phyloP scores from a whole-genome alignment of 768 basidiomycete species.

The Tricholoma bakamatsutake region DNA sequence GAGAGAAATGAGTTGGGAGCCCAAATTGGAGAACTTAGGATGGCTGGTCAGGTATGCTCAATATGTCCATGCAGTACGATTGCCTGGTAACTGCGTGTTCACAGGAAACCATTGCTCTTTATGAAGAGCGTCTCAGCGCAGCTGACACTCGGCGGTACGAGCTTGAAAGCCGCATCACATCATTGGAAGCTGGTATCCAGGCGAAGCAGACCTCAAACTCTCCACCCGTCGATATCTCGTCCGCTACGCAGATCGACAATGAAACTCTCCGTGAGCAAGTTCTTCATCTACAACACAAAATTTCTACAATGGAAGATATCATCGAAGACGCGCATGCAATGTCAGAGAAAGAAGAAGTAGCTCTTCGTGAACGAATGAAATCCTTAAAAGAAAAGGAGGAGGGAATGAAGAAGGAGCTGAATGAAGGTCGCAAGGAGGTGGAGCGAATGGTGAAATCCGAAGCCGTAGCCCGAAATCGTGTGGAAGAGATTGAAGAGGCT shows the following conservation, averaged over 20 bases:
- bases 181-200: constrained; percentile 42
- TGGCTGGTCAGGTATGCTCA: constrained; percentile 74
- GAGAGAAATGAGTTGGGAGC: constrained; percentile 63
- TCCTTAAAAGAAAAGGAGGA: constrained; percentile 73
- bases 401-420: constrained; percentile 63
- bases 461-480: constrained; percentile 49
- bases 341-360: constrained; percentile 69
- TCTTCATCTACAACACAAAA: constrained; percentile 77
- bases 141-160: constrained; percentile 73
- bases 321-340: constrained; percentile 71
- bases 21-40: constrained; percentile 80
- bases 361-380: constrained; percentile 55
- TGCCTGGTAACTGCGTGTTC: neutral
- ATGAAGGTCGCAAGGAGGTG: constrained; percentile 56
- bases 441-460: constrained; percentile 62
- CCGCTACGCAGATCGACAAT: constrained; percentile 91
- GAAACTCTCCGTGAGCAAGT: constrained; percentile 87
- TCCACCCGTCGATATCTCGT: constrained; percentile 31
- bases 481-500: constrained; percentile 88
- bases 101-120: constrained; percentile 91
- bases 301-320: constrained; percentile 72
- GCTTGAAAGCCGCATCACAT: constrained; percentile 57
- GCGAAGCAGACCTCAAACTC: constrained; percentile 21
- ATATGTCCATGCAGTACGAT: constrained; percentile 2
- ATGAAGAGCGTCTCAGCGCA: constrained; percentile 79